Evolutionary conservation across 176 grass and related monocot genomes (phyloP).

Genomic region (Elymus sibiricus): DNA sequence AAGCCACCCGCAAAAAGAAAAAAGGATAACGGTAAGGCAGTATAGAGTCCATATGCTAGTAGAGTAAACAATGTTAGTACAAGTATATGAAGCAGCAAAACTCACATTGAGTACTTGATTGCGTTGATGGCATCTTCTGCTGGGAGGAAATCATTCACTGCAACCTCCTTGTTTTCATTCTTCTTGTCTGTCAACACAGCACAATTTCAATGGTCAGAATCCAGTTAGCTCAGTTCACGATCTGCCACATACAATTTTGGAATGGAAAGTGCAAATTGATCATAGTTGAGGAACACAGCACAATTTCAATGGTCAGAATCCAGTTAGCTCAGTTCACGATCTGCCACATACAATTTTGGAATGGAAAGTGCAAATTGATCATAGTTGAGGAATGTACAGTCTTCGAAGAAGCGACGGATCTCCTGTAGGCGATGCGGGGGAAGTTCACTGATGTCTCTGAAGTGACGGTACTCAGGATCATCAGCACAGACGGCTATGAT

Average conservation of each 20-base stretch:
- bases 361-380: background rate
- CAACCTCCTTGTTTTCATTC: constrained; percentile 98
- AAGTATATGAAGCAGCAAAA: constrained; percentile 26
- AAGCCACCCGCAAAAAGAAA: background rate
- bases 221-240: background rate
- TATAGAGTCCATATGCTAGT: background rate
- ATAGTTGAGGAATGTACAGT: constrained; percentile 53
- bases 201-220: background rate
- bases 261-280: background rate
- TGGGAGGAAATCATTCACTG: constrained; percentile 96
- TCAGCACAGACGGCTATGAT: constrained; percentile 99
- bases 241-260: constrained; percentile 16
- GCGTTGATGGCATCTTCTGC: constrained; percentile 70
- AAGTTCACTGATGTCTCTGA: constrained; percentile 89
- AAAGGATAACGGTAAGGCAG: background rate
- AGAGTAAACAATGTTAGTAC: background rate
- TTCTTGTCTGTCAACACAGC: constrained; percentile 66
- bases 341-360: constrained; percentile 18
- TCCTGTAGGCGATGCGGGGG: constrained; percentile 88
- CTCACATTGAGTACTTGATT: constrained; percentile 91
- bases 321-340: background rate
- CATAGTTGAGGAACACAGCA: background rate
- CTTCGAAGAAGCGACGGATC: constrained; percentile 98
- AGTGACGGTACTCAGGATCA: constrained; percentile 90
- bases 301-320: background rate